phyloP scores from a whole-genome alignment of 169 alveolate genomes.

The Ichthyophthirius multifiliis region DNA sequence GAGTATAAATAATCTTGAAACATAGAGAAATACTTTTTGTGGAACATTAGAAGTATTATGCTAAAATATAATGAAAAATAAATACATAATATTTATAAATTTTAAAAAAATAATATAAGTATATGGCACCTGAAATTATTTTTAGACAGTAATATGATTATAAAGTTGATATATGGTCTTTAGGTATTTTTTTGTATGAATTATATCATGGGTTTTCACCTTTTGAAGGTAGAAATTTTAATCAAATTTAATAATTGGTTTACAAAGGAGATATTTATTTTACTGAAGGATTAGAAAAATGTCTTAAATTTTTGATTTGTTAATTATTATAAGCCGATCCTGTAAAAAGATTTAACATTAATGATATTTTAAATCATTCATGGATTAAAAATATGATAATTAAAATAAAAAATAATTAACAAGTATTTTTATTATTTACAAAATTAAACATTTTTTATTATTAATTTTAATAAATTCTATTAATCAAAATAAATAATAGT shows the following conservation, averaged over 20 bases:
- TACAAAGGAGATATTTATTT: slow-evolving; percentile 48
- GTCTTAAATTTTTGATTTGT: slow-evolving; percentile 35
- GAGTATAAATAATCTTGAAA: slow-evolving; percentile 61
- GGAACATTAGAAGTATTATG: slow-evolving; percentile 55
- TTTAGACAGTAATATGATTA: slow-evolving; percentile 53
- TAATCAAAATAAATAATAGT: no score
- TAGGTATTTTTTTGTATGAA: slow-evolving; percentile 86
- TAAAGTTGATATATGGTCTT: slow-evolving; percentile 80
- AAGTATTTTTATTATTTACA: no score
- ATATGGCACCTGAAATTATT: slow-evolving; percentile 74
- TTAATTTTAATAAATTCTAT: no score
- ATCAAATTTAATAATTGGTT: slow-evolving; percentile 34
- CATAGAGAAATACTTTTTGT: slow-evolving; percentile 54
- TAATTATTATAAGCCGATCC: slow-evolving; percentile 1
- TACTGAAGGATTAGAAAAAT: slow-evolving; percentile 40
- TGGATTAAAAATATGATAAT: slow-evolving; percentile 12
- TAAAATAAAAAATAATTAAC: no score
- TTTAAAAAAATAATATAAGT: no score
- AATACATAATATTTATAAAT: no score
- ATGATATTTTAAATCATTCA: background rate
- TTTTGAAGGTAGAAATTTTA: slow-evolving; percentile 56
- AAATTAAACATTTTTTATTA: no score
- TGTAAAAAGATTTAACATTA: background rate
- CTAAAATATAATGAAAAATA: no score
- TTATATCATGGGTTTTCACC: slow-evolving; percentile 81